Conservation (phyloP, 2,329 filamentous ascomycete species). For the Xylaria sp. region DNA sequence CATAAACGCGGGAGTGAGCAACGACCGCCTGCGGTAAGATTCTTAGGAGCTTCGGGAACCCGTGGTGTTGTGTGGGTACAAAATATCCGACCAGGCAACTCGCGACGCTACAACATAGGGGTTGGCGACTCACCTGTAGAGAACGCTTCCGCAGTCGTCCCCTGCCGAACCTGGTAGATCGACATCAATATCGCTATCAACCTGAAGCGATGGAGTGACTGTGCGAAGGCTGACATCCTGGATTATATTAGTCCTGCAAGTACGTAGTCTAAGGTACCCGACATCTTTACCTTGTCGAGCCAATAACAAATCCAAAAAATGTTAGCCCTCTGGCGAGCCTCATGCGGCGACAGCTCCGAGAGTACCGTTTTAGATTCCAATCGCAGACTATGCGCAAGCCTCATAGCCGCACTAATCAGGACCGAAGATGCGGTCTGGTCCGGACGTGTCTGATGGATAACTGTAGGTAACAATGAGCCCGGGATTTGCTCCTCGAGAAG, state of each 20-base stretch:
- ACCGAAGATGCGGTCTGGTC: conserved; percentile 47
- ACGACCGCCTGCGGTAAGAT: too few relatives aligned
- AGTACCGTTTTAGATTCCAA: conserved; percentile 42
- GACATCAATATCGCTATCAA: conserved; percentile 49
- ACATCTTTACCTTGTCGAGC: conserved; percentile 47
- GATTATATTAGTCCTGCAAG: conserved; percentile 9
- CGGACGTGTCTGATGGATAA: conserved; percentile 46
- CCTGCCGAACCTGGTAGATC: conserved; percentile 41
- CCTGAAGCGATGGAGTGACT: conserved; percentile 46
- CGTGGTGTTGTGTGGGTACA: too few relatives aligned
- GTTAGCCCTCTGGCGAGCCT: conserved; percentile 44
- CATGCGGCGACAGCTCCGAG: conserved; percentile 35
- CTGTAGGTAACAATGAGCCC: conserved; percentile 20
- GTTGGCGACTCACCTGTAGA: too few relatives aligned
- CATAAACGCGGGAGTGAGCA: too few relatives aligned
- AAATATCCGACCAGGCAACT: too few relatives aligned
- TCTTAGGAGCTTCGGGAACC: too few relatives aligned
- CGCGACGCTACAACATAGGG: too few relatives aligned
- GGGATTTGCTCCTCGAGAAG: neutral
- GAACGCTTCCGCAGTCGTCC: conserved; percentile 42
- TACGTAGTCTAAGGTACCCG: neutral
- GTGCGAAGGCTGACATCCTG: conserved; percentile 47
- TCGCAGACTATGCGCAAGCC: conserved; percentile 45
- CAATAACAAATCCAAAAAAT: conserved; percentile 51
- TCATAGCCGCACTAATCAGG: conserved; percentile 47